Evolutionary conservation across 129 eudicot species (phyloP).

Genomic region (Daucus carota): DNA sequence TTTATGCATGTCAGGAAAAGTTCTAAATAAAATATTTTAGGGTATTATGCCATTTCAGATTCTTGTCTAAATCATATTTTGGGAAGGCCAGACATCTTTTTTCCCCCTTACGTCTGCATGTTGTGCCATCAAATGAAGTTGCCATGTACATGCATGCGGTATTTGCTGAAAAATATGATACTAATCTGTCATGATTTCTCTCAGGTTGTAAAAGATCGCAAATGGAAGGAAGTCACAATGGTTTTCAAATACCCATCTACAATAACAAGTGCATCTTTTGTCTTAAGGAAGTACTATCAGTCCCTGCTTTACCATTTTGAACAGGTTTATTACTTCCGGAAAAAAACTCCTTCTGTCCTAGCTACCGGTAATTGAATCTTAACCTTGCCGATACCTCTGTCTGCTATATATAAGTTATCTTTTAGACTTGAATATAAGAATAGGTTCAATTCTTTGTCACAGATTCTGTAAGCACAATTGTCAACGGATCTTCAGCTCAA

Average conservation of each 20-base stretch:
- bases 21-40: neutral
- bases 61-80: neutral
- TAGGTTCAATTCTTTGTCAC: neutral
- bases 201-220: constrained; percentile 73
- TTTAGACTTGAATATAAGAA: neutral
- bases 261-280: constrained; percentile 71
- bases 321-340: constrained; percentile 82
- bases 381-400: neutral
- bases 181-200: constrained; percentile 5
- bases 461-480: constrained; percentile 41
- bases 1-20: neutral
- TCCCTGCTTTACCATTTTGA: constrained; percentile 92
- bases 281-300: constrained; percentile 62
- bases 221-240: constrained; percentile 75
- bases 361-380: constrained; percentile 35
- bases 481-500: constrained; percentile 37
- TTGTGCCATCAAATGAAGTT: neutral
- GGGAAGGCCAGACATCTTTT: neutral
- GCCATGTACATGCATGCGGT: neutral
- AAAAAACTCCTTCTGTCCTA: constrained; percentile 29
- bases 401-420: neutral
- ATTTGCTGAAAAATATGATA: neutral
- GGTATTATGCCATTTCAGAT: neutral
- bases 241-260: constrained; percentile 60
- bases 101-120: neutral